Evolutionary conservation across 441 rosid species (phyloP), one percentile per base, ranked within the genome.

Genomic region (Erysimum pusillum): DNA sequence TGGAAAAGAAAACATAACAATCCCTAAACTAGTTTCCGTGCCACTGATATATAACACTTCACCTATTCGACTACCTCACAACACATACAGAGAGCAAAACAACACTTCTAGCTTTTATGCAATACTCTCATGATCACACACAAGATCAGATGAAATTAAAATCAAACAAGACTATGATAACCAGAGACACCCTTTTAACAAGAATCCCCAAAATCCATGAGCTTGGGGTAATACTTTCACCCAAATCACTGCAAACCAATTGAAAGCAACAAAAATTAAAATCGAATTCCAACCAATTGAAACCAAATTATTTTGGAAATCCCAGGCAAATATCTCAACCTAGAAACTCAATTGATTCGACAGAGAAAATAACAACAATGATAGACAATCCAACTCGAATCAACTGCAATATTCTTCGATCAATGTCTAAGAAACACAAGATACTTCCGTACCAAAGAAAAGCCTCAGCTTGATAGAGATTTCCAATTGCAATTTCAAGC

Each of bases 251-350:
- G 6, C 7, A 60, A 12, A 22, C 12, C 32, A 69, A 59, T 39
- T 70, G 34, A 65, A 58, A 71, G 25, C 45, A 51, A 49, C 66
- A 1, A 6, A 38, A 59, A 1, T 17, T 38, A 17, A 6, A 22
- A 59, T 36, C 9, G 35, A 49, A 66, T 48, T 34, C 1, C 52
- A 45, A n/a, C 36, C 10, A 36, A 54, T 5, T 10, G 15, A 10
- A 44, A 42, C 18, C 31, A 56, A 36, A 17, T 28, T 20, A 39
- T 48, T 48, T 56, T 36, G 20, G 34, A 7, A 54, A 45, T 22
- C 73, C 77, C 63, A 4, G 34, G 20, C 59, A 78, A 66, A 45
- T 63, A 70, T 61, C 61, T 54, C 44, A 70, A 70, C 45, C 64
- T 25, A 28, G 51, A 54, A 69, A 69, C 18, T 45, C 44, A 1